These are phyloP conservation scores for Purshia tridentata DNA, from an alignment of 306 rosid species.

Conservation along the genomic window DNA sequence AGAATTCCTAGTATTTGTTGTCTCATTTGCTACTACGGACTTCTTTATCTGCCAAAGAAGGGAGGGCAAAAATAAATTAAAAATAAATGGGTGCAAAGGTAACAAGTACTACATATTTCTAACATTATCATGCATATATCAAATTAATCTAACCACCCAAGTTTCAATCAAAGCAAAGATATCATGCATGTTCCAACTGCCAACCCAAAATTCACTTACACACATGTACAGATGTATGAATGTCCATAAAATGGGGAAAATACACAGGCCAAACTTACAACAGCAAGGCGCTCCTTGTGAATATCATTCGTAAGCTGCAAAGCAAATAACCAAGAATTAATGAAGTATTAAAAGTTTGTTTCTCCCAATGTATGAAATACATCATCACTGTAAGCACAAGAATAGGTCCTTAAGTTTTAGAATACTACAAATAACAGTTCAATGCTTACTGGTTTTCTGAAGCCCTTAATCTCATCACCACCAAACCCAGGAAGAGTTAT, in stretches of 20 bases:
- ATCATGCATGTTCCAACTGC: neutral
- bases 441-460: constrained; percentile 61
- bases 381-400: constrained; percentile 9
- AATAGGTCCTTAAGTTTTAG: neutral
- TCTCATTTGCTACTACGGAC: constrained; percentile 65
- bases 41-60: constrained; percentile 70
- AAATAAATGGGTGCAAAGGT: neutral
- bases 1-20: constrained; percentile 51
- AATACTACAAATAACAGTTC: constrained; percentile 16
- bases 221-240: constrained; percentile 1
- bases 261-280: constrained; percentile 54
- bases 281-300: constrained; percentile 89
- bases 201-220: constrained; percentile 1
- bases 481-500: constrained; percentile 90
- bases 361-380: neutral
- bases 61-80: neutral
- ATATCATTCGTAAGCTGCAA: constrained; percentile 66
- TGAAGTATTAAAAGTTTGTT: neutral
- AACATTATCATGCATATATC: neutral
- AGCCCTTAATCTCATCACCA: constrained; percentile 88
- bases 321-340: constrained; percentile 10
- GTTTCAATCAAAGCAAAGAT: neutral
- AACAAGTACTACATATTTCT: neutral
- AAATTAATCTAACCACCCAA: neutral
- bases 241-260: constrained; percentile 2